Conservation (phyloP, 805 yeast genomes). For the Ogataea zsoltii region DNA sequence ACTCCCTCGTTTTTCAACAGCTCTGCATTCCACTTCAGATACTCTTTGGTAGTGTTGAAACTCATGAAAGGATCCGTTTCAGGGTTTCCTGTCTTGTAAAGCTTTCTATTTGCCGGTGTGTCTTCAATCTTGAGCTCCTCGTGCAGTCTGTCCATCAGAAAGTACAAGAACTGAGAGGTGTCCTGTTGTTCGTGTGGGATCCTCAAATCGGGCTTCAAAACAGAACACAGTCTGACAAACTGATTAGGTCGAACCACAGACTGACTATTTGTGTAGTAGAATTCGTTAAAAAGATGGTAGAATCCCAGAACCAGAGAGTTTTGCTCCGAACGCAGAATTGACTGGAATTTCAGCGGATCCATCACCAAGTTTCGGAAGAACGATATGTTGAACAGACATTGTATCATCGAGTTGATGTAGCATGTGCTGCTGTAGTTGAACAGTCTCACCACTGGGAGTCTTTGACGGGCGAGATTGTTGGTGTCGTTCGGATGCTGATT, state of each 20-base stretch:
- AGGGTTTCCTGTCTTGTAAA: conserved; percentile 26
- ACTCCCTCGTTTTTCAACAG: conserved; percentile 56
- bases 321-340: conserved; percentile 16
- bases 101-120: conserved; percentile 21
- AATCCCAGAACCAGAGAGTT: conserved; percentile 48
- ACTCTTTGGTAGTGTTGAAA: conserved; percentile 42
- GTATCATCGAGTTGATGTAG: conserved; percentile 73
- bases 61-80: conserved; percentile 27
- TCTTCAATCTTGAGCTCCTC: conserved; percentile 50
- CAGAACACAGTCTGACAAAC: conserved; percentile 47
- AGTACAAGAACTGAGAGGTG: conserved; percentile 72
- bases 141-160: conserved; percentile 66
- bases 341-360: conserved; percentile 33
- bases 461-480: background rate
- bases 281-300: conserved; percentile 54
- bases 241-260: conserved; percentile 64
- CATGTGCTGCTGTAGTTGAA: conserved; percentile 73
- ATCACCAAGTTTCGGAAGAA: conserved; percentile 51
- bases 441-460: conserved; percentile 39
- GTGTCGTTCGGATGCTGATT: background rate
- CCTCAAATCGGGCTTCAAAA: conserved; percentile 62
- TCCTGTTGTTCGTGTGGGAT: conserved; percentile 81
- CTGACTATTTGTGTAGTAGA: conserved; percentile 54
- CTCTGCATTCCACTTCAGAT: conserved; percentile 60
- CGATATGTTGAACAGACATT: conserved; percentile 59